phyloP scores from a whole-genome alignment of 2,329 filamentous ascomycete species.

The Ophiostoma perfectum region DNA sequence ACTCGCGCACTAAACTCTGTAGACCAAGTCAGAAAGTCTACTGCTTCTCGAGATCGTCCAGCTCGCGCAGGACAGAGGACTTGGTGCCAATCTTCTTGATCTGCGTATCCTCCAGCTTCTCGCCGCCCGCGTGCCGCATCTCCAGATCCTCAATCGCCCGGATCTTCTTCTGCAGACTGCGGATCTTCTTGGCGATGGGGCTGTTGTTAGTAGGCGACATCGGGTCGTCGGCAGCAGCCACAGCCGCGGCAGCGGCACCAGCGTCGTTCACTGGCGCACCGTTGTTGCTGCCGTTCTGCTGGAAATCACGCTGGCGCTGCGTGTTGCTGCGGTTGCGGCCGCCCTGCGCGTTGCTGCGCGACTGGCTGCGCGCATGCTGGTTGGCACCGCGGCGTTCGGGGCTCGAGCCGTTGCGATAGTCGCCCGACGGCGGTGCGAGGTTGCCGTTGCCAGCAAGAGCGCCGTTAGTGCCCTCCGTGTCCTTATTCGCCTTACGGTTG shows the following conservation, averaged over 20 bases:
- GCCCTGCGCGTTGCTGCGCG: conserved; percentile 41
- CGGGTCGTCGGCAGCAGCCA: conserved; percentile 35
- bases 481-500: conserved; percentile 82
- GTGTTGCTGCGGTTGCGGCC: conserved; percentile 48
- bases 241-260: conserved; percentile 36
- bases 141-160: conserved; percentile 96
- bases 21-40: neutral
- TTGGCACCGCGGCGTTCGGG: conserved; percentile 55
- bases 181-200: conserved; percentile 89
- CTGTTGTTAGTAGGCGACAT: conserved; percentile 48
- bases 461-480: conserved; percentile 43
- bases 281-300: conserved; percentile 26
- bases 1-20: neutral
- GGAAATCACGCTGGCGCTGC: conserved; percentile 36
- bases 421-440: conserved; percentile 43
- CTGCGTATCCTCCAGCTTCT: conserved; percentile 97
- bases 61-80: conserved; percentile 73
- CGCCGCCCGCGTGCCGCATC: conserved; percentile 88
- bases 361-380: conserved; percentile 45
- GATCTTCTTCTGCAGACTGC: conserved; percentile 93
- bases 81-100: conserved; percentile 97
- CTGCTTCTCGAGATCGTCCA: conserved; percentile 54
- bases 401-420: conserved; percentile 46
- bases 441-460: conserved; percentile 34
- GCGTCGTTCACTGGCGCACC: conserved; percentile 16